phyloP scores from a whole-genome alignment of 257 asterid species.

The Vinca minor region DNA sequence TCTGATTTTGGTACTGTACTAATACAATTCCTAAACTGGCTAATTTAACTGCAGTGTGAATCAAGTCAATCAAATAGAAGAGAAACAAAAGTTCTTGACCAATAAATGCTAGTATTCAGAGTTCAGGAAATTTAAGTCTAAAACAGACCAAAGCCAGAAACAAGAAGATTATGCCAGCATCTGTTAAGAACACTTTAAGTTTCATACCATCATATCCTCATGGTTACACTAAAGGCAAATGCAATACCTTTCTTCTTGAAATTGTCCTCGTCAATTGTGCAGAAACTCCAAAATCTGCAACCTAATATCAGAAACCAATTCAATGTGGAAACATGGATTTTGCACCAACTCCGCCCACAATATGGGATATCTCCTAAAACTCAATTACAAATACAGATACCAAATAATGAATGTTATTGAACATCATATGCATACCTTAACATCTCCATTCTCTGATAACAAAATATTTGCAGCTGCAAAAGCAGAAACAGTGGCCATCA shows the following conservation, averaged over 20 bases:
- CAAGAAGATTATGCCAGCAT: background rate
- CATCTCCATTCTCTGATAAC: conserved; percentile 95
- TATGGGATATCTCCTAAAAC: background rate
- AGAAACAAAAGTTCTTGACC: background rate
- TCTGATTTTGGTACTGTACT: background rate
- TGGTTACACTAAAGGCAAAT: conserved; percentile 1
- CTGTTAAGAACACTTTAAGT: background rate
- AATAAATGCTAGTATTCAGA: background rate
- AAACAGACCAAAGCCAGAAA: background rate
- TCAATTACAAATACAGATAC: background rate
- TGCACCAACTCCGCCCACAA: background rate
- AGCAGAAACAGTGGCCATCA: conserved; percentile 7
- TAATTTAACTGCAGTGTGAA: background rate
- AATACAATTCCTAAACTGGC: background rate
- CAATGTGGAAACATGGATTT: background rate
- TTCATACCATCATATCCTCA: background rate
- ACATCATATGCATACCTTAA: conserved; percentile 52
- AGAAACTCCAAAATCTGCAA: conserved; percentile 99
- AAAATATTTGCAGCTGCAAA: conserved; percentile 96
- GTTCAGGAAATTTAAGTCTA: background rate
- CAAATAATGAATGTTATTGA: background rate
- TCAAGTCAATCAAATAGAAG: background rate
- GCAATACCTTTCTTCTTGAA: conserved; percentile 84
- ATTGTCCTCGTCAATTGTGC: conserved; percentile 95
- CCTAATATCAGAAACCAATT: conserved; percentile 34